phyloP scores from a whole-genome alignment of 2,329 filamentous ascomycete species.

The Aspergillus thermomutatus region DNA sequence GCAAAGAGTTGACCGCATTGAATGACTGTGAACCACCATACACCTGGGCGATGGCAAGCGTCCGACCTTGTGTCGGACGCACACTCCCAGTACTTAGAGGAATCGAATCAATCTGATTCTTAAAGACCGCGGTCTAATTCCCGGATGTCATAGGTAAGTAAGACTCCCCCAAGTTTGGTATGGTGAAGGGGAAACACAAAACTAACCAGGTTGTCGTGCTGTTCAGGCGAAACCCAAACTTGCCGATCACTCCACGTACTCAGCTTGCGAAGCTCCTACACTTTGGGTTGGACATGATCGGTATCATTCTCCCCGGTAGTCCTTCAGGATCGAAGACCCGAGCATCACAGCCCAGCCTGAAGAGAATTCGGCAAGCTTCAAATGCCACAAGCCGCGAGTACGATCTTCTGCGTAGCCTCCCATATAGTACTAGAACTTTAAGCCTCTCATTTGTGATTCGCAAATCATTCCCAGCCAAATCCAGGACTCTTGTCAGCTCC shows the following conservation, averaged over 20 bases:
- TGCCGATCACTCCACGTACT: constrained; percentile 65
- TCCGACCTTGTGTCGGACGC: constrained; percentile 64
- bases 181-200: not conserved
- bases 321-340: constrained; percentile 58
- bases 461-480: constrained; percentile 51
- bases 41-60: constrained; percentile 60
- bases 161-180: not conserved
- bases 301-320: constrained; percentile 63
- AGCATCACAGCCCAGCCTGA: constrained; percentile 63
- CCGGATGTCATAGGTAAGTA: not conserved
- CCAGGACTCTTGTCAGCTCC: constrained; percentile 52
- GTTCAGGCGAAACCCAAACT: constrained; percentile 63
- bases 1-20: constrained; percentile 63
- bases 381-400: constrained; percentile 60
- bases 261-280: constrained; percentile 60
- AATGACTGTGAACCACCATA: constrained; percentile 64
- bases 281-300: constrained; percentile 56
- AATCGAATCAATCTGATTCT: constrained; percentile 70
- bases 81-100: constrained; percentile 60
- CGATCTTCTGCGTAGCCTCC: constrained; percentile 56
- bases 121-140: constrained; percentile 60
- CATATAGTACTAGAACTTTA: constrained; percentile 60
- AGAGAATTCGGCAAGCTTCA: constrained; percentile 59
- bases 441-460: constrained; percentile 40
- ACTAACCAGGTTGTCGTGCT: constrained; percentile 61